Conservation (phyloP, 306 rosid genomes). For the Clitoria ternatea region DNA sequence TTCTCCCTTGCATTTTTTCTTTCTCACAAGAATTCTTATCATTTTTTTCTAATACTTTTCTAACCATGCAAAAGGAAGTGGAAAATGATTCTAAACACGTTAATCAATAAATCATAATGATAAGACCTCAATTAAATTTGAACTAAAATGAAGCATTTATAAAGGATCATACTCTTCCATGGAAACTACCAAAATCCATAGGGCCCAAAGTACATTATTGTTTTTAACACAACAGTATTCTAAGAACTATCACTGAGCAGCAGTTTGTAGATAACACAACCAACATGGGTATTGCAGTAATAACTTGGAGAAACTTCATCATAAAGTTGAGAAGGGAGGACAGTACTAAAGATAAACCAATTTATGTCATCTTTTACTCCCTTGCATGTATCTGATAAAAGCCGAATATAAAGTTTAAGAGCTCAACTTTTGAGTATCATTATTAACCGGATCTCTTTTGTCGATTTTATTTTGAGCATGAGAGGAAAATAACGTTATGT, state of each 20-base stretch:
- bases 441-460: slow-evolving; percentile 6
- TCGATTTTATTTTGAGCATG: slow-evolving; percentile 18
- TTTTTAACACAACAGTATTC: neutral
- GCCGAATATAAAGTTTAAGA: slow-evolving; percentile 15
- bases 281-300: neutral
- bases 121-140: neutral
- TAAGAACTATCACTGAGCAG: neutral
- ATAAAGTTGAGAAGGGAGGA: neutral
- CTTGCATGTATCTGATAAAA: neutral
- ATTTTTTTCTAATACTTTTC: no score
- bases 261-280: neutral
- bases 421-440: slow-evolving; percentile 5
- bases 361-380: neutral
- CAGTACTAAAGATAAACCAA: neutral
- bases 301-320: neutral
- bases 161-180: neutral
- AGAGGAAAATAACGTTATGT: neutral
- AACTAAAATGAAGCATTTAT: neutral
- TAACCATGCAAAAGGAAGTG: neutral
- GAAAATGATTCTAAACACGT: neutral
- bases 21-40: no score
- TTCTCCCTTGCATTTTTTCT: no score
- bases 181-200: slow-evolving; percentile 16
- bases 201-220: neutral
- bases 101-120: neutral